Evolutionary conservation across 106 monocot species (phyloP).

Genomic region (Acorus calamus): DNA sequence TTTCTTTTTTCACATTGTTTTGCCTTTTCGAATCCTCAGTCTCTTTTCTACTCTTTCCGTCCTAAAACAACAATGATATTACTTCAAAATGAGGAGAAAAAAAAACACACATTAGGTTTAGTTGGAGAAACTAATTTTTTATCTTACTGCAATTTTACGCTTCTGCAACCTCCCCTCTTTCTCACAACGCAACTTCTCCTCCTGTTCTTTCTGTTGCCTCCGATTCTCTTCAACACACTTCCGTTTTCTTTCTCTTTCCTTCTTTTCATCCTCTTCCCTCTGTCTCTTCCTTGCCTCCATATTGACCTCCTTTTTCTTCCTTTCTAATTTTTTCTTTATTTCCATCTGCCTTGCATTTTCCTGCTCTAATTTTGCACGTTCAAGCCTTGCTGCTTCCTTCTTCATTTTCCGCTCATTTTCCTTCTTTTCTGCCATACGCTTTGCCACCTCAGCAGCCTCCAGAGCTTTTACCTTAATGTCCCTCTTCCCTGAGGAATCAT

Average conservation of each 20-base stretch:
- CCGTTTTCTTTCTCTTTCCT: slow-evolving; percentile 49
- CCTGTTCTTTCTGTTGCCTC: slow-evolving; percentile 25
- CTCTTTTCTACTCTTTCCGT: slow-evolving; percentile 12
- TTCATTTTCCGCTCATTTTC: slow-evolving; percentile 65
- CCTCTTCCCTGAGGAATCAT: slow-evolving; percentile 41
- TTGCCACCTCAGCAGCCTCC: slow-evolving; percentile 83
- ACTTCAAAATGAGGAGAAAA: neutral
- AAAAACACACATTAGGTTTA: neutral
- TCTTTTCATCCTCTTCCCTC: slow-evolving; percentile 73
- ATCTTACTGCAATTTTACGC: slow-evolving; percentile 24
- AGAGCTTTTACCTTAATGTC: slow-evolving; percentile 86
- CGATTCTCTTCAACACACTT: slow-evolving; percentile 36
- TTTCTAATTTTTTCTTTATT: slow-evolving; percentile 54
- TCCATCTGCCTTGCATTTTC: slow-evolving; percentile 48
- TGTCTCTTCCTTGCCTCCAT: slow-evolving; percentile 76
- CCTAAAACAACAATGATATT: slow-evolving; percentile 7
- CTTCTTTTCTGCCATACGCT: slow-evolving; percentile 64
- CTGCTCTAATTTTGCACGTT: slow-evolving; percentile 49
- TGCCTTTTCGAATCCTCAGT: slow-evolving; percentile 2
- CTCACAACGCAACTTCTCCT: slow-evolving; percentile 11
- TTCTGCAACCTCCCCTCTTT: slow-evolving; percentile 28
- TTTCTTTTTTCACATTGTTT: slow-evolving; percentile 10
- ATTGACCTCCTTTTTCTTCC: slow-evolving; percentile 54
- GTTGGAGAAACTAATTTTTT: neutral
- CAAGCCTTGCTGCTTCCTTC: slow-evolving; percentile 62